Conservation (phyloP, 225 moss, liverwort and hornwort species). For the Rhytidiadelphus loreus region DNA sequence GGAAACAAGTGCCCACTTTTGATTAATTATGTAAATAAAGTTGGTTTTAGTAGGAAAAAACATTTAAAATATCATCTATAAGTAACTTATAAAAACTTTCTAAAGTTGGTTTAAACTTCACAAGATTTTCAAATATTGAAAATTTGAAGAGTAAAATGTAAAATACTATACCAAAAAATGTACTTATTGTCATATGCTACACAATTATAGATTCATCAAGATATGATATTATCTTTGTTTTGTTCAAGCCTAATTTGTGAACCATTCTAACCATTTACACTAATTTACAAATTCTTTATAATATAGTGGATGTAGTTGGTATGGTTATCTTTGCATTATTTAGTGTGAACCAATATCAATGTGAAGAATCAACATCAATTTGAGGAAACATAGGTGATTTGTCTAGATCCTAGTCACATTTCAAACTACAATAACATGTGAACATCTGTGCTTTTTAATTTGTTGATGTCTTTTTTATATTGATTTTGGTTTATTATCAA, state of each 20-base stretch:
- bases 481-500: background rate
- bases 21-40: background rate
- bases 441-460: no score
- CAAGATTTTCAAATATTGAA: background rate
- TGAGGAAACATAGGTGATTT: fast-evolving
- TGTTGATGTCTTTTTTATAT: background rate
- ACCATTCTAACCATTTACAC: background rate
- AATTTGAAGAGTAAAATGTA: no score
- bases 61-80: background rate
- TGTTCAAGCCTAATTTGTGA: no score
- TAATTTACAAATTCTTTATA: background rate
- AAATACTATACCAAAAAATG: no score
- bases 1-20: no score
- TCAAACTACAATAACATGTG: background rate
- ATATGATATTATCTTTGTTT: background rate
- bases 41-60: background rate
- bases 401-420: background rate
- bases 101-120: background rate
- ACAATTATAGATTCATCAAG: no score
- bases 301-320: background rate
- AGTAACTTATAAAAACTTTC: background rate
- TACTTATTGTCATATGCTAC: no score
- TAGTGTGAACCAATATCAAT: background rate
- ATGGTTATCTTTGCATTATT: background rate
- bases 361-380: background rate